Base-by-base conservation (phyloP, 306 rosid species). In the Malus asiatica region DNA sequence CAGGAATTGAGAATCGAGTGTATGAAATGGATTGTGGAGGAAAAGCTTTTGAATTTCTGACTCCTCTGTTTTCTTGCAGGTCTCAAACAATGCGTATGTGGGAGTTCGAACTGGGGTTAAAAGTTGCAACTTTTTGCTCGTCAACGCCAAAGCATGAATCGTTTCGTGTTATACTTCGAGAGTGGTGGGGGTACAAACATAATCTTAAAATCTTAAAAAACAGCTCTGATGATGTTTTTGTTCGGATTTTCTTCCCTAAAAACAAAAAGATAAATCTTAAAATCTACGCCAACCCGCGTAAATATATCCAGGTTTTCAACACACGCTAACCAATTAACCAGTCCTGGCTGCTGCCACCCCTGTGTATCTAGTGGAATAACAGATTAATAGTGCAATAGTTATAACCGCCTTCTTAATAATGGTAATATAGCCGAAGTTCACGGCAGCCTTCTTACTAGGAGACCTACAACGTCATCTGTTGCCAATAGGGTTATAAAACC, bases 401-500 rank as follows among this genome's bases (percentile, higher is more conserved):
- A 9, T 4, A 40, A 29, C 22, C 4, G 14, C 16, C 70, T 65
- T 65, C 70, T 33, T 65, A 19, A 19, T 8, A 65, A 78, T n/a
- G 23, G 45, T 23, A 25, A 62, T 14, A 59, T 60, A 16, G 68
- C 68, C 4, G 14, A 13, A 22, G 38, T 25, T 46, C 23, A 23
- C 22, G 22, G 79, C 51, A 52, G 69, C 46, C n/a, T 70, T 68
- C 93, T 84, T 91, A 91, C 97, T 79, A 89, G 97, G 80, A 93
- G 98, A 71, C 98, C 98, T 9, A 84, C 5, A 44, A 84, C 84
- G 46, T 85, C 87, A 59, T 91, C 93, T 12, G 98, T 91, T 33
- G 96, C 93, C 80, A 93, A 85, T 12, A 93, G 88, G n/a, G 93
- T 93, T 63, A 91, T 79, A 58, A 88, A 81, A 76, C 98, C 97